phyloP scores from a whole-genome alignment of 2,329 filamentous ascomycete genomes.

The Alternaria infectoria region DNA sequence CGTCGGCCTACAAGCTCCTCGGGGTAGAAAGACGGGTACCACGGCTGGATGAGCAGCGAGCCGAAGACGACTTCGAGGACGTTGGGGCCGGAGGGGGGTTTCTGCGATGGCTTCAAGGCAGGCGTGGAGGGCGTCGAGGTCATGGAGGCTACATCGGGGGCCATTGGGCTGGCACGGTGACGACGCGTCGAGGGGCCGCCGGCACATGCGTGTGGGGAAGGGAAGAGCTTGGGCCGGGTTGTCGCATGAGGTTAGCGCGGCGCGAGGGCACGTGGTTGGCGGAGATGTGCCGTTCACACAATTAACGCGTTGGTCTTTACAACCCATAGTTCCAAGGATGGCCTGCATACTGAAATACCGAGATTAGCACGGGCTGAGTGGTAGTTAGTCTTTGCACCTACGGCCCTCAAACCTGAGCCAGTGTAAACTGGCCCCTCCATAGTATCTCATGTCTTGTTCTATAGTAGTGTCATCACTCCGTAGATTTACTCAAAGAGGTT shows the following conservation, averaged over 20 bases:
- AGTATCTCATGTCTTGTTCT: no score
- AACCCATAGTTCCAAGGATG: no score
- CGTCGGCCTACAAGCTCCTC: conserved; percentile 63
- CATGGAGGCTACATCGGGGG: conserved; percentile 25
- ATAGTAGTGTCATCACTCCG: no score
- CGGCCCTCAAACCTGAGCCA: no score
- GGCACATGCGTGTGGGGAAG: conserved; percentile 7
- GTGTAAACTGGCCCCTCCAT: no score
- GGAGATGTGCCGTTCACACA: not conserved
- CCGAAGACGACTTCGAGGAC: conserved; percentile 87
- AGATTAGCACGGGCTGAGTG: no score
- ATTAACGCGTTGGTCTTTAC: no score
- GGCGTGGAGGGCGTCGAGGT: conserved; percentile 23
- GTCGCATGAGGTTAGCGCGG: not conserved
- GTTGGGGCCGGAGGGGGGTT: conserved; percentile 66
- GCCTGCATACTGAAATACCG: no score
- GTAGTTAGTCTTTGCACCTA: no score
- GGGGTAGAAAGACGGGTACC: conserved; percentile 90
- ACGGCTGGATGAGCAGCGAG: conserved; percentile 81
- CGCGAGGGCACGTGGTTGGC: not conserved
- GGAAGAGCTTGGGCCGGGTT: not conserved
- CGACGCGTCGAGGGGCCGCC: conserved; percentile 7
- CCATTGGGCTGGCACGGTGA: conserved; percentile 22
- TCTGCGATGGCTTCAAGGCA: conserved; percentile 19
- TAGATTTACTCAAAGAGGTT: no score